Evolutionary conservation across 139 green algal species (phyloP), one percentile per base, ranked within the genome.

Genomic region (Zygnema circumcarinatum): DNA sequence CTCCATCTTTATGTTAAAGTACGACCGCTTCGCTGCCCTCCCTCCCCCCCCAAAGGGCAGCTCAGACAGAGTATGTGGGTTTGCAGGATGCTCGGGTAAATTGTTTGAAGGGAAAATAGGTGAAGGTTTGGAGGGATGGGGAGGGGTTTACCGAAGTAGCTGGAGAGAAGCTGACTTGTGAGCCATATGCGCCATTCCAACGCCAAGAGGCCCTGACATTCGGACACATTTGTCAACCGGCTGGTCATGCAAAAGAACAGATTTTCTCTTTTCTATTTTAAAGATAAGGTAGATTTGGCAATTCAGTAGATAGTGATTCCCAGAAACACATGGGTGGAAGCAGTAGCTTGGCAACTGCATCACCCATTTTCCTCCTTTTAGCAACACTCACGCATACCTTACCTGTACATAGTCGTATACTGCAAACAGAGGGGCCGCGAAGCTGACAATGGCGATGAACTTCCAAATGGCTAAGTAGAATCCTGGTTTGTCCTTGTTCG

Each of bases 401-500:
- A 90, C 86, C 72, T 88, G 87, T 38, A 85, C 53, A 75, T 90
- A 91, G 56, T 91, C 54, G 54, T 87, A 89, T 29, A 87, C 38
- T 36, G 86, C 86, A 67, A 95, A 96, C 2, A 97, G 75, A 1
- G 94, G 94, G 0, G 94, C 87, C 0, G 94, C 95, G 0, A 95
- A 1, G 0, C 91, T 52, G 39, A 97, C 94, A 83, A 98, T 94
- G 36, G 67, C 69, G 25, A 95, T 84, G 83, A 95, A 97, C 35
- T 90, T 83, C 56, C 82, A 90, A 11, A 96, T 79, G 0, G 93
- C 93, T 2, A 74, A 35, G 36, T 92, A 93, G 79, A 96, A 97
- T 53, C 67, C 92, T 31, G 38, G 87, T 93, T 88, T 74, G 83
- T 96, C 75, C 72, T 96, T 96, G 29, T 94, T 93, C n/a, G 91